Base-by-base conservation (phyloP, 805 yeast genomes). In the Candida broadrunensis region DNA sequence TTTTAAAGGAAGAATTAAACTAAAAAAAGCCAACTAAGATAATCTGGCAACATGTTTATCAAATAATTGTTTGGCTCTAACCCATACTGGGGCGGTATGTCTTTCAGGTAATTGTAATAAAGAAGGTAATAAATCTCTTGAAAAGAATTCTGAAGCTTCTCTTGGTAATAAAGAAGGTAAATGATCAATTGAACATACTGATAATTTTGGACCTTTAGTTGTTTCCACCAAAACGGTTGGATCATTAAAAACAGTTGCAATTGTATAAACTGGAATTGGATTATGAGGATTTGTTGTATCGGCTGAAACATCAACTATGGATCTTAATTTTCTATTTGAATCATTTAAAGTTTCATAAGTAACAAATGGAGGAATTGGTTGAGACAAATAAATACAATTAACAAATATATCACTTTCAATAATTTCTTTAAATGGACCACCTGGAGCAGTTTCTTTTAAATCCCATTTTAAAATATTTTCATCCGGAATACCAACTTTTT, bases 211-310 rank as follows among this genome's bases (percentile, higher is more conserved):
- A 43, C 96, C 96, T 25, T 65, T 72, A 20, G 83, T 73, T 29
- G 93, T 82, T 46, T 82, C 80, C 31, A 91, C 99, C 6, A 67
- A 64, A 35, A 88, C 97, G 2, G 97, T 90, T 49, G 99, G 99
- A 54, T 88, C 79, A 50, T 79, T 78, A 73, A 93, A 93, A 5
- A 84, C 89, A 21, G 99, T 91, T 42, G 96, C 95, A 50, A 88
- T 74, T 18, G 80, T 72, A 67, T 93, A 95, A 40, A 93, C 91
- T 46, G 99, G 99, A 44, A 93, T 79, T 43, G 99, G 99, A 72
- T 93, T 93, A 74, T 89, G 91, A 46, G 97, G 97, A 67, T 93
- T 93, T 41, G 99, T 93, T 36, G 98, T 93, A 70, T 93, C 99
- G 42, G 99, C 99, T 38, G 96, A 87, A 43, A 93, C 99, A 65